Base-by-base conservation (phyloP, 805 yeast genomes). In the Metschnikowia borealis region DNA sequence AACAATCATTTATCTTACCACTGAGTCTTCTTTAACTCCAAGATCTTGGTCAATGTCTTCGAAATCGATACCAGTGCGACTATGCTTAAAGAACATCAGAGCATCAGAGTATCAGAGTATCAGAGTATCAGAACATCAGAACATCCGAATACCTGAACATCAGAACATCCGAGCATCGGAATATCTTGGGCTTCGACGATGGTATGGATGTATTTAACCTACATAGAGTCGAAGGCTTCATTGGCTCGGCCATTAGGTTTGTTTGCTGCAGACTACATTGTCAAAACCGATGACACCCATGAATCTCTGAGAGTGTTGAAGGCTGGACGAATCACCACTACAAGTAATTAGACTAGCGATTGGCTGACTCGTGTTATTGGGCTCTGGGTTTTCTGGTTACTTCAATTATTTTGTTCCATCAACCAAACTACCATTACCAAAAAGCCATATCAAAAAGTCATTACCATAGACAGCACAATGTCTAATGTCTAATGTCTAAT, bases 171-270 rank as follows among this genome's bases (percentile, higher is more conserved):
- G 26, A 23, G 7, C 1, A 26, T 26, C 11, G 26, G 8, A 26
- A 26, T 26, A 26, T 26, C 52, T 65, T 91, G 54, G 79, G 78
- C 50, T 86, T 92, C 56, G 98, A 92, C 68, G 98, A 92, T 67
- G 96, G 97, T 73, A 78, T 91, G 77, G 97, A 91, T 68, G 95
- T 89, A 44, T 92, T 87, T 72, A 88, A 96, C 35, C 73, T 91
- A 48, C 97, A 92, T 69, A 97, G 96, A 61, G 84, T 91, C 54
- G 97, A 97, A 68, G 97, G 97, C 48, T 80, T 85, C 61, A 73
- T 80, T 56, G 98, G 98, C 47, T 82, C 88, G 26, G 73, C 86
- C 20, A 67, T 91, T 97, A 20, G 98, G 96, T 65, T 75, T 92
- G 55, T 92, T 92, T 67, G 96, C 98, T 26, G 89, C 95, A 46